These are phyloP conservation scores for Canna indica DNA, from an alignment of 176 grass and related monocot genomes.

Conservation along the genomic window DNA sequence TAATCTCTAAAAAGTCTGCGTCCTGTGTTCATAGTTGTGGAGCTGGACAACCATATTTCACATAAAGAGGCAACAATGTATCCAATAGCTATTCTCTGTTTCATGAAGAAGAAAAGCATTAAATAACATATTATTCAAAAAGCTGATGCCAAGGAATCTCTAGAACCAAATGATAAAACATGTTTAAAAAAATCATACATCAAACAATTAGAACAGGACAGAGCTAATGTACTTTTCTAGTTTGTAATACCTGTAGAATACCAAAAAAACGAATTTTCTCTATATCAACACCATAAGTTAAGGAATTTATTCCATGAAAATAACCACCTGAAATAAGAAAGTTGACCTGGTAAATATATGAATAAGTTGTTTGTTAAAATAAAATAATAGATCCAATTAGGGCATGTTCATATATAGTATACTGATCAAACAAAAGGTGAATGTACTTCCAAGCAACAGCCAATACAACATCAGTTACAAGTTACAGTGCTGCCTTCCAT, in stretches of 20 bases:
- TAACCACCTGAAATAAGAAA: constrained; percentile 19
- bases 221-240: not conserved
- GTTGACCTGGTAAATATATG: too few relatives aligned
- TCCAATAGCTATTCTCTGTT: constrained; percentile 23
- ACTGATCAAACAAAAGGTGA: too few relatives aligned
- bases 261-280: constrained; percentile 24
- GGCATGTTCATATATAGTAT: too few relatives aligned
- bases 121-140: not conserved
- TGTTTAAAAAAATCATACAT: not conserved
- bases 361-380: not conserved
- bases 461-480: too few relatives aligned
- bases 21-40: not conserved
- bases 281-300: constrained; percentile 23
- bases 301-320: constrained; percentile 24
- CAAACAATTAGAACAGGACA: not conserved
- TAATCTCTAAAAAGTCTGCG: constrained; percentile 14
- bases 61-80: constrained; percentile 26
- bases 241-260: constrained; percentile 18
- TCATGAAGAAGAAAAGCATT: not conserved
- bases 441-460: too few relatives aligned
- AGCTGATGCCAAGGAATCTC: not conserved
- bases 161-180: not conserved
- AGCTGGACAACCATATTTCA: constrained; percentile 26
- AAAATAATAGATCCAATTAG: too few relatives aligned
- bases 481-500: too few relatives aligned